These are phyloP conservation scores for Pascua guehoae DNA, from an alignment of 1,284 basidiomycete genomes.

Conservation along the genomic window DNA sequence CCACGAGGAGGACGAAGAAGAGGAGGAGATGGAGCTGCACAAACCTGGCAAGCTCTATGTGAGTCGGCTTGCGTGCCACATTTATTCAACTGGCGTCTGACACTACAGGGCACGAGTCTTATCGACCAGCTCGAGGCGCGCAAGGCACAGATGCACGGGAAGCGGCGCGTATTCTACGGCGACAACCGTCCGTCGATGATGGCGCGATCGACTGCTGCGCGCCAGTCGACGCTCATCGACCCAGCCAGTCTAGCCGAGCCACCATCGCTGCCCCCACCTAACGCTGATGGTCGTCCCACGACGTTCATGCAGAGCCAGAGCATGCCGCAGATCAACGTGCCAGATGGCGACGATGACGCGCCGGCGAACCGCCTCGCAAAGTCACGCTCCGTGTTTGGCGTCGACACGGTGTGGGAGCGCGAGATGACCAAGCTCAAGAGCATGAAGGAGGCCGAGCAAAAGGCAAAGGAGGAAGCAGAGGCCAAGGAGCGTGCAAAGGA, in stretches of 20 bases:
- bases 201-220: constrained; percentile 21
- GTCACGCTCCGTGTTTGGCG: constrained; percentile 43
- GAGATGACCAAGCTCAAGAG: constrained; percentile 43
- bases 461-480: constrained; percentile 20
- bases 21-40: constrained; percentile 18
- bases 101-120: constrained; percentile 35
- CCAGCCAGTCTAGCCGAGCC: constrained; percentile 1
- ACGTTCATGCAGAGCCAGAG: not conserved
- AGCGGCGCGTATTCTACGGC: constrained; percentile 44
- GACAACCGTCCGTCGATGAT: constrained; percentile 49
- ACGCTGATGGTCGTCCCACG: not conserved
- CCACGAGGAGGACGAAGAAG: constrained; percentile 20
- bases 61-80: constrained; percentile 13
- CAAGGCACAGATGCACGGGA: constrained; percentile 37
- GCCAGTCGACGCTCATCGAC: constrained; percentile 16
- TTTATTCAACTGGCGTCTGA: constrained; percentile 3
- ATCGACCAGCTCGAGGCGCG: constrained; percentile 48
- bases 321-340: constrained; percentile 5
- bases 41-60: constrained; percentile 41
- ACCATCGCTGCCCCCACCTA: not conserved
- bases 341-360: constrained; percentile 6
- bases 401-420: constrained; percentile 46
- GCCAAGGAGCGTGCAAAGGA: constrained; percentile 10
- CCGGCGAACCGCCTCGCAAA: constrained; percentile 20
- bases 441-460: constrained; percentile 29